Evolutionary conservation across 2,329 filamentous ascomycete species (phyloP).

Genomic region (Mollisia scopiformis): DNA sequence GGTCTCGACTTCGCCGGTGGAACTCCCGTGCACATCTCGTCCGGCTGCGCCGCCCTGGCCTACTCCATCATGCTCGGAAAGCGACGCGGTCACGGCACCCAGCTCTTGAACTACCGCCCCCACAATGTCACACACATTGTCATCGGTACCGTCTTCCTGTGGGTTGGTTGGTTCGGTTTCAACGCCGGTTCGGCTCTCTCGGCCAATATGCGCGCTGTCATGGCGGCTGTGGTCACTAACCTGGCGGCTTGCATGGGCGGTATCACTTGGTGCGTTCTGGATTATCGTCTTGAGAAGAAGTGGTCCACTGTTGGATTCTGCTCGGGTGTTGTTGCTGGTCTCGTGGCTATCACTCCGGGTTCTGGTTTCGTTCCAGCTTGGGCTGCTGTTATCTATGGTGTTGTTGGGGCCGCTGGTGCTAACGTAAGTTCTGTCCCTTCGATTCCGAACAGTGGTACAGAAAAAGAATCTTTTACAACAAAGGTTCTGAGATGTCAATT

Average conservation of each 20-base stretch:
- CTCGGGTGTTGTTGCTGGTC: conserved; percentile 83
- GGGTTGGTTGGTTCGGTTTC: conserved; percentile 96
- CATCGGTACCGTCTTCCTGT: conserved; percentile 89
- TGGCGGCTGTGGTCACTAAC: conserved; percentile 87
- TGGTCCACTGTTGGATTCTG: conserved; percentile 95
- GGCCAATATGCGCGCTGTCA: conserved; percentile 82
- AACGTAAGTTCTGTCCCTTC: conserved; percentile 50
- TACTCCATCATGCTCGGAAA: conserved; percentile 91
- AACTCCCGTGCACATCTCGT: conserved; percentile 87
- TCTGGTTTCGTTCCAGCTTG: conserved; percentile 84
- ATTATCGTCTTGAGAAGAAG: conserved; percentile 87
- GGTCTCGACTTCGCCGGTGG: conserved; percentile 89
- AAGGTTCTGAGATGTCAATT: neutral
- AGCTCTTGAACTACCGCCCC: conserved; percentile 87
- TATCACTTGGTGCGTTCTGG: conserved; percentile 86
- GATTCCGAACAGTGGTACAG: neutral
- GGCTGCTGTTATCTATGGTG: conserved; percentile 79
- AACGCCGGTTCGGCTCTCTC: conserved; percentile 83
- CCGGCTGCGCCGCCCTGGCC: conserved; percentile 80
- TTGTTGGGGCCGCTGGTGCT: conserved; percentile 75
- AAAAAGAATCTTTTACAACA: neutral
- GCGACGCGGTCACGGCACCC: conserved; percentile 72
- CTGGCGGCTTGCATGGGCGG: conserved; percentile 82
- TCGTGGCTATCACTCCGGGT: conserved; percentile 87
- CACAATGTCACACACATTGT: conserved; percentile 94